These are phyloP conservation scores for Laetiporus sulphureus DNA, from an alignment of 1,284 basidiomycete species.

Conservation along the genomic window DNA sequence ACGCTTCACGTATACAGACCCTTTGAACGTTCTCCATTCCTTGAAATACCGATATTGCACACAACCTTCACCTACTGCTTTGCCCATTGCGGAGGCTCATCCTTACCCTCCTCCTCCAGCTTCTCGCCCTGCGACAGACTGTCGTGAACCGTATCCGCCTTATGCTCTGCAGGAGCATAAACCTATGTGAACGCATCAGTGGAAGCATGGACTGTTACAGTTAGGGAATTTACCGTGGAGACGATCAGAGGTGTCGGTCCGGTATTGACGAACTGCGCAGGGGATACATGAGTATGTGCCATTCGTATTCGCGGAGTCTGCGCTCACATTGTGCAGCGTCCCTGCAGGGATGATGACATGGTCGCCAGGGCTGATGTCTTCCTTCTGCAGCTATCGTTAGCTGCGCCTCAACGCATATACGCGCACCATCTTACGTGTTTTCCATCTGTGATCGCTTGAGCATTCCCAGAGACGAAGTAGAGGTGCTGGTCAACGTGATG, in stretches of 20 bases:
- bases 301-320: not conserved
- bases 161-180: constrained; percentile 28
- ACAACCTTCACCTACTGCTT: too few relatives aligned
- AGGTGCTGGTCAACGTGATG: constrained; percentile 27
- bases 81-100: constrained; percentile 25
- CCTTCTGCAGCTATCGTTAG: constrained; percentile 7
- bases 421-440: constrained; percentile 14
- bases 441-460: constrained; percentile 22
- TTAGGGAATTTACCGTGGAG: constrained; percentile 17
- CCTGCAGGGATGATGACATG: constrained; percentile 26
- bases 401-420: not conserved
- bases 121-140: constrained; percentile 22
- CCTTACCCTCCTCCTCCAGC: constrained; percentile 26
- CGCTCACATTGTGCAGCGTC: constrained; percentile 24
- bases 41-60: too few relatives aligned
- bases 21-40: too few relatives aligned
- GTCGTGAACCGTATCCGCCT: constrained; percentile 25
- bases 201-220: not conserved
- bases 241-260: constrained; percentile 24
- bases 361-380: constrained; percentile 21
- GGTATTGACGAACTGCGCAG: constrained; percentile 22
- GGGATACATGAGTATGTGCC: constrained; percentile 5
- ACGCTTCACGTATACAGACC: too few relatives aligned
- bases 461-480: constrained; percentile 24
- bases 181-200: constrained; percentile 12